Base-by-base conservation (phyloP, 2,329 filamentous ascomycete genomes). In the Esteya vermicola region DNA sequence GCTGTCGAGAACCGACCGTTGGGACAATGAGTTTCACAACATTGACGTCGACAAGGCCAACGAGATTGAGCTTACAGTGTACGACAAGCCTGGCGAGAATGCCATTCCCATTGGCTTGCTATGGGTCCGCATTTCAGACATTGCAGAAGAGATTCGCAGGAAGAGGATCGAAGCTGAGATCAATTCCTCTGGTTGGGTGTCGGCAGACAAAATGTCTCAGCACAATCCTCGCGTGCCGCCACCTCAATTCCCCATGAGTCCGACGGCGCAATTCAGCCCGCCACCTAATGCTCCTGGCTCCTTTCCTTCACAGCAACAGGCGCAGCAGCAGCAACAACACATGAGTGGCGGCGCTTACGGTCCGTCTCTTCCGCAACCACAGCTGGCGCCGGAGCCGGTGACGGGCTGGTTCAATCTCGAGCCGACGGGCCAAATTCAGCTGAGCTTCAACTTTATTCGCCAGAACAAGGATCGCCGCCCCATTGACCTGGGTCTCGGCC, bases 41-140 rank as follows among this genome's bases (percentile, higher is more conserved):
- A 80, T 98, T 45, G 85, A 91, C 48, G 91, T 98, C 42, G 89
- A 96, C 62, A 96, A 96, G 65, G 91, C 91, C 39, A 98, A 98
- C 59, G 91, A 98, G 61, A 85, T 98, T 45, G 91, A 98, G 57
- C 75, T 98, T 40, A 96, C 86, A 0, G 88, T 98, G 10, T 98
- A 98, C 59, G 91, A 98, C 58, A 95, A 93, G 62, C 80, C 86
- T 3, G 78, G 80, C 47, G 88, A 95, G 51, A 83, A 93, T 51
- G 80, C 88, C 13, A 78, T 93, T 38, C 91, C 91, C 31, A 94
- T 98, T 52, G 91, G 81, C 42, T 78, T 98, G 70, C 72, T 96
- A 13, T 98, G 91, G 91, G 79, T 98, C 43, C 75, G 91, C 44
- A 89, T 98, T 54, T 93, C 91, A 14, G 91, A 98, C 57, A 93